Percentiles rank a stretch among this genome's conserved stretches.
Evolutionary conservation across 2,329 filamentous ascomycete genomes (phyloP).

Genomic region (Fusarium brachygibbosum): DNA sequence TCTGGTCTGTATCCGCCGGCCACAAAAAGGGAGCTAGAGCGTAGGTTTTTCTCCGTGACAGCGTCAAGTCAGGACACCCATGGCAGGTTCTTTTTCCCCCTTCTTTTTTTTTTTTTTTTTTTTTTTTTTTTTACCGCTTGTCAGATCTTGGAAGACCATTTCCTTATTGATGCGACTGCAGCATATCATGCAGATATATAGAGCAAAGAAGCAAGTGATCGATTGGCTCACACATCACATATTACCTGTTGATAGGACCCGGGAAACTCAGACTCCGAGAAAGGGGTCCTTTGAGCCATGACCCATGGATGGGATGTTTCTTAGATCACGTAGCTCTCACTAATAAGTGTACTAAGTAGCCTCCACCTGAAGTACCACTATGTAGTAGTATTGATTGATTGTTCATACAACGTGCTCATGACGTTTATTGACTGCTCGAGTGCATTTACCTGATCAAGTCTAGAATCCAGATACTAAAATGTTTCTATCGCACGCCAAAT

Average conservation of each 20-base stretch:
- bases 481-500: constrained; percentile 19
- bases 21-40: constrained; percentile 8
- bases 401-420: constrained; percentile 13
- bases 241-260: constrained; percentile 4
- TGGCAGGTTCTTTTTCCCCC: background rate
- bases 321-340: constrained; percentile 34
- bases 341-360: background rate
- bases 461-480: constrained; percentile 25
- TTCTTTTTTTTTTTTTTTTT: background rate
- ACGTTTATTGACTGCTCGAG: constrained; percentile 24
- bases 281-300: constrained; percentile 13
- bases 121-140: background rate
- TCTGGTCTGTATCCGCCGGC: constrained; percentile 25
- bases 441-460: constrained; percentile 36
- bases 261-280: constrained; percentile 25
- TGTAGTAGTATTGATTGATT: background rate
- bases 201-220: constrained; percentile 8
- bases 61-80: background rate
- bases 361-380: constrained; percentile 33
- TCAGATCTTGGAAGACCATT: background rate
- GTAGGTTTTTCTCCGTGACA: constrained; percentile 3
- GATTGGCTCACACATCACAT: constrained; percentile 8
- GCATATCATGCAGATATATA: background rate
- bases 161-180: background rate
- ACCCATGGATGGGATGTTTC: constrained; percentile 17